A percentile compares a stretch with the other conserved stretches of the same genome.
Conservation (phyloP, 2,329 filamentous ascomycete genomes). For the Aspergillus thermomutatus region DNA sequence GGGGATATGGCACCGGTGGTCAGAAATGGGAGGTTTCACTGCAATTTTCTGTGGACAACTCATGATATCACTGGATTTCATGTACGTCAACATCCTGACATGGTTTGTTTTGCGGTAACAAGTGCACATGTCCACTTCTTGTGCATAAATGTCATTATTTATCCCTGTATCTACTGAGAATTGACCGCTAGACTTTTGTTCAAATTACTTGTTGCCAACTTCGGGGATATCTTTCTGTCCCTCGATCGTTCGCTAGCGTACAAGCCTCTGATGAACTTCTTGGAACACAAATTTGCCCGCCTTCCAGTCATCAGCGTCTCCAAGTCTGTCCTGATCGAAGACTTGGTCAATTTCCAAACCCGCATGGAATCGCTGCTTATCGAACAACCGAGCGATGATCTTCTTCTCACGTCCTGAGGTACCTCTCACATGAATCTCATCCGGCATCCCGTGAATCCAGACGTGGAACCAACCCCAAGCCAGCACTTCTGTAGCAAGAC, state of each 20-base stretch:
- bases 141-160: neutral
- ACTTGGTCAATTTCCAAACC: constrained; percentile 6
- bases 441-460: constrained; percentile 16
- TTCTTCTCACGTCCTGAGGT: constrained; percentile 10
- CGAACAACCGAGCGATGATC: constrained; percentile 7
- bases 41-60: constrained; percentile 63
- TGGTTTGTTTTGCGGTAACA: neutral
- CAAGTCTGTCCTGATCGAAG: constrained; percentile 1
- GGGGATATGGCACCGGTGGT: constrained; percentile 76
- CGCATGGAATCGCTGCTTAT: constrained; percentile 6
- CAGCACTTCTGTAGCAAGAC: constrained; percentile 14
- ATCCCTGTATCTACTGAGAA: neutral
- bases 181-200: neutral
- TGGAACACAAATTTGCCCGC: constrained; percentile 1
- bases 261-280: neutral
- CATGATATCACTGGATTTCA: constrained; percentile 20
- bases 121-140: neutral
- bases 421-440: constrained; percentile 14
- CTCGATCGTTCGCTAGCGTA: neutral
- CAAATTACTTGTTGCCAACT: neutral
- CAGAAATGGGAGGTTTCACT: constrained; percentile 91
- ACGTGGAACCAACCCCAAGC: constrained; percentile 16
- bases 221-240: neutral
- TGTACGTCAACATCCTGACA: neutral
- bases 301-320: neutral